Base-by-base conservation (phyloP, 2,329 filamentous ascomycete genomes). In the Aspergillus pseudotamarii region DNA sequence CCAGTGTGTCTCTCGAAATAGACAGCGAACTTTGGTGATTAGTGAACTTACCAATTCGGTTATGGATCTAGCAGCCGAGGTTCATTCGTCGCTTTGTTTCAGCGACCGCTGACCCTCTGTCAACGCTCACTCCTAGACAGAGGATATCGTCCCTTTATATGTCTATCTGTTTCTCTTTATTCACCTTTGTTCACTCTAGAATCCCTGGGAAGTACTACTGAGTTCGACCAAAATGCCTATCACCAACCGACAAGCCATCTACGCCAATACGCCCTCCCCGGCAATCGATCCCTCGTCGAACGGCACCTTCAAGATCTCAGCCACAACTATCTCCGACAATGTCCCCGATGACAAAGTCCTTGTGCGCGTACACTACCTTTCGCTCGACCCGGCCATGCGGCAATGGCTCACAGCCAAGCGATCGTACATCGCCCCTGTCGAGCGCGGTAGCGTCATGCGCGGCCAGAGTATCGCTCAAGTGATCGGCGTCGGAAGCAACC, bases 311-410 rank as follows among this genome's bases (percentile, higher is more conserved):
- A 71, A 71, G 45, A 61, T 79, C 11, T 71, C 70, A 51, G 72
- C 72, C n/a, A 64, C 66, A 54, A 59, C 71, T 54, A 66, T 70
- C 57, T 64, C 71, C 23, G 69, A 71, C 54, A 62, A 73, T 69
- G 69, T 77, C 16, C 74, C 75, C 11, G 65, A 74, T 80, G 88
- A 88, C 67, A 79, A 92, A 72, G 81, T 92, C 60, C 82, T 92
- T 63, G 80, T 84, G 62, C 79, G 82, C 62, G 79, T 79, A 2
- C 80, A 90, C 64, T 92, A 91, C 72, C 82, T 91, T 51, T 89
- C 87, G 11, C 82, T 92, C 45, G 90, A 92, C 76, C 90, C 90
- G 1, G 89, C 90, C n/a, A 92, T 92, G 89, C 85, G 90, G 69
- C 87, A 87, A 63, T 92, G 89, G 89, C 77, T 93, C 23, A 89